Base-by-base conservation (phyloP, 1,139 yeast genomes). In the Geotrichum phurueaensis region DNA sequence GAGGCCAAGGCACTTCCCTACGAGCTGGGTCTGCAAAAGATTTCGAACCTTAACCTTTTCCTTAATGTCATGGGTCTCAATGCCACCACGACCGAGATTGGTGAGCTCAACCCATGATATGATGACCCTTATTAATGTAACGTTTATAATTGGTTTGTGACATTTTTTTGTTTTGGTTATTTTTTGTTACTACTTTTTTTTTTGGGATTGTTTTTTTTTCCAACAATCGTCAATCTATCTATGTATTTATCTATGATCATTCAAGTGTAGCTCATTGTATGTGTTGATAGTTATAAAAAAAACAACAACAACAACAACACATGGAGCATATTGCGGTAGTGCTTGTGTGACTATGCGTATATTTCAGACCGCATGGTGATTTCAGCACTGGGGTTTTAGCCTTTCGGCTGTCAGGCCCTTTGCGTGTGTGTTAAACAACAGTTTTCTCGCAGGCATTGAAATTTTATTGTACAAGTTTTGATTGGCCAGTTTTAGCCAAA, bases 31-130 rank as follows among this genome's bases (percentile, higher is more conserved):
- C 81, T 82, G 65, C 75, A 79, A 65, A 87, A 85, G 74, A 82
- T 87, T 69, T 85, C 84, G 67, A 91, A 92, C 71, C 83, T 94
- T 81, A 94, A 94, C 73, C 79, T 94, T 82, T 92, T 91, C 78
- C 82, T 94, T 76, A 95, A 92, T 68, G 98, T 94, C 58, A 91
- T 94, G 95, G 99, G 99, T 3, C 82, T 94, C 66, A 91, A 89
- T 65, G 97, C 97, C 15, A 90, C 91, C 68, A 68, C 75, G 33
- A 73, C 75, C 31, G 76, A 71, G 58, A 75, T 75, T 63, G 70
- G 71, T 10, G 77, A 74, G 65, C 66, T 75, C 56, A 57, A 60
- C 27, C 57, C 54, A 39, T 36, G 43, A 36, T 33, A 33, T 31
- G 57, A 51, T 22, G 55, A 57, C 27, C n/a, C 43, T n/a, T 53